A percentile compares a stretch with the other conserved stretches of the same genome.
These are phyloP conservation scores for Didymella pinodella DNA, from an alignment of 2,329 filamentous ascomycete species.

Conservation along the genomic window DNA sequence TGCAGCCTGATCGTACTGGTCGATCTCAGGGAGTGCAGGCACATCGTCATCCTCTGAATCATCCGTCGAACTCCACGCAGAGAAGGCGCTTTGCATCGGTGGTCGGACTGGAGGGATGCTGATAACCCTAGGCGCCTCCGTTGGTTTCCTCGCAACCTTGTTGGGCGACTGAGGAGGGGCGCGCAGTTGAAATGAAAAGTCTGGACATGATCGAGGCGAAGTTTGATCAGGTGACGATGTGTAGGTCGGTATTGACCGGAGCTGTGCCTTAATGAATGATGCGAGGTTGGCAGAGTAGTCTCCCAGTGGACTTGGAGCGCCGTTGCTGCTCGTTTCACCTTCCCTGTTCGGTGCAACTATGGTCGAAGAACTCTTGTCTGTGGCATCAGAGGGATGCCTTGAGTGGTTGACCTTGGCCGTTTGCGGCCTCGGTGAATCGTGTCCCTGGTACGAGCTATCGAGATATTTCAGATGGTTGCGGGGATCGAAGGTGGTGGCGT, in stretches of 20 bases:
- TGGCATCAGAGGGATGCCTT: conserved; percentile 41
- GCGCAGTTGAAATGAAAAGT: conserved; percentile 33
- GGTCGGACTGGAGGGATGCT: conserved; percentile 44
- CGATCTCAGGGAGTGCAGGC: conserved; percentile 26
- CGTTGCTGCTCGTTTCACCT: conserved; percentile 11
- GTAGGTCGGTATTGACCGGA: conserved; percentile 48
- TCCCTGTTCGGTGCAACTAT: conserved; percentile 28
- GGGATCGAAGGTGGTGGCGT: conserved; percentile 36
- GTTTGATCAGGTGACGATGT: conserved; percentile 28
- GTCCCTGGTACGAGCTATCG: conserved; percentile 25
- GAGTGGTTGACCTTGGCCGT: conserved; percentile 31
- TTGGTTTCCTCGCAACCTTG: conserved; percentile 24
- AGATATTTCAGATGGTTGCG: conserved; percentile 46
- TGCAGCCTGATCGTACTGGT: conserved; percentile 8
- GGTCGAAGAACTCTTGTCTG: conserved; percentile 43
- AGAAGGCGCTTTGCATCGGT: conserved; percentile 47
- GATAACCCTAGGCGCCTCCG: conserved; percentile 36
- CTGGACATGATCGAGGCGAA: conserved; percentile 45
- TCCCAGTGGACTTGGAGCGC: conserved; percentile 34
- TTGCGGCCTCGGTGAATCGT: conserved; percentile 18
- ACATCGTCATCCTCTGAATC: conserved; percentile 39
- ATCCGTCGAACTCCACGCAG: conserved; percentile 50
- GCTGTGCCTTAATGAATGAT: conserved; percentile 47
- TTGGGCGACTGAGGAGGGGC: conserved; percentile 36
- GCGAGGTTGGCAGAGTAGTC: conserved; percentile 49